Conservation (phyloP, 1,284 basidiomycete species). For the Apiotrichum domesticum region DNA sequence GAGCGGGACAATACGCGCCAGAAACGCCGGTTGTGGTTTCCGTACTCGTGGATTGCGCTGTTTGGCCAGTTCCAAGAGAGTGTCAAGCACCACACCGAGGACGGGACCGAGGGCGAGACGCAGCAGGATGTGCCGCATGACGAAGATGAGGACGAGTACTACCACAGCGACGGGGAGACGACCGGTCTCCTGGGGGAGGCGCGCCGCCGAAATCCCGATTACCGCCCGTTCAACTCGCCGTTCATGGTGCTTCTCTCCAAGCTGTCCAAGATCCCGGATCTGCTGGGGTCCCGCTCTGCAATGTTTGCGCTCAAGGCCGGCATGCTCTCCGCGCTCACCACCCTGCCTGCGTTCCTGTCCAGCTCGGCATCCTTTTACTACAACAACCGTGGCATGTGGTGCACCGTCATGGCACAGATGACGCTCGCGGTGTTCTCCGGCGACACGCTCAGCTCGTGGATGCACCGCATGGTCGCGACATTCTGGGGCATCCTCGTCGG, state of each 20-base stretch:
- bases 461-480: constrained; percentile 60
- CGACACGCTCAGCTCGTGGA: constrained; percentile 65
- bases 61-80: constrained; percentile 20
- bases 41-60: constrained; percentile 47
- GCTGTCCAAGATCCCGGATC: constrained; percentile 23
- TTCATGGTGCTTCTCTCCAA: constrained; percentile 33
- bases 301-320: constrained; percentile 77
- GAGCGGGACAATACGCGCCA: constrained; percentile 55
- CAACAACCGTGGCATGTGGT: constrained; percentile 42
- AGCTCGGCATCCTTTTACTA: constrained; percentile 41
- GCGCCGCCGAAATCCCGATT: constrained; percentile 44
- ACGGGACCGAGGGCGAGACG: constrained; percentile 2
- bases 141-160: constrained; percentile 20
- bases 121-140: constrained; percentile 2
- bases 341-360: constrained; percentile 36
- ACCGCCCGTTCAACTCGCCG: constrained; percentile 35
- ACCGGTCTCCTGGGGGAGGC: constrained; percentile 32
- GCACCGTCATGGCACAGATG: constrained; percentile 30
- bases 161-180: constrained; percentile 15
- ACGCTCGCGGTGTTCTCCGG: constrained; percentile 45
- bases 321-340: constrained; percentile 54
- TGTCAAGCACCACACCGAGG: not conserved
- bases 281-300: constrained; percentile 40
- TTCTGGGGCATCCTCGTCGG: constrained; percentile 66
- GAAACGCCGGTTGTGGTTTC: constrained; percentile 61